phyloP scores from a whole-genome alignment of 2,329 filamentous ascomycete species.

The Penicillium sp. region DNA sequence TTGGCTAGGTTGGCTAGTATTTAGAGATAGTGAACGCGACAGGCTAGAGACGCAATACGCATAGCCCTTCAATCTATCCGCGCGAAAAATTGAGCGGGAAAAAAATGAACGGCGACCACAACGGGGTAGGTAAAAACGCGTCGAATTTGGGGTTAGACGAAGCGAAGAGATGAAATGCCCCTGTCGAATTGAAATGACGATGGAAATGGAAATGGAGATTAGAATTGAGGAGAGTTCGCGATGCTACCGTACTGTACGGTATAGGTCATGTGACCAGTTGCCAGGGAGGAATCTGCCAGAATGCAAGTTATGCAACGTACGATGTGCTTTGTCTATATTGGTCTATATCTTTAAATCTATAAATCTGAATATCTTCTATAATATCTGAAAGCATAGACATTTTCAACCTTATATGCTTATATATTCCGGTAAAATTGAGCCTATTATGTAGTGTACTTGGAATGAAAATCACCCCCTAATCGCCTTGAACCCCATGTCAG shows the following conservation, averaged over 20 bases:
- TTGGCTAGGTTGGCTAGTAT: background rate
- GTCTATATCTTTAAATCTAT: background rate
- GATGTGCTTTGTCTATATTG: background rate
- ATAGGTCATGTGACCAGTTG: slow-evolving; percentile 12
- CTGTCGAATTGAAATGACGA: slow-evolving; percentile 4
- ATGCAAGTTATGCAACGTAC: background rate
- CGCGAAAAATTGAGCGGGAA: slow-evolving; percentile 14
- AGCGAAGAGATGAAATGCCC: background rate
- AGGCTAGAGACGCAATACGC: slow-evolving; percentile 15
- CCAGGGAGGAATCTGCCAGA: slow-evolving; percentile 12
- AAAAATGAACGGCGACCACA: slow-evolving; percentile 10
- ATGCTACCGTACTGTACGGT: slow-evolving; percentile 7
- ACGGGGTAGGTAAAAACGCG: slow-evolving; percentile 12
- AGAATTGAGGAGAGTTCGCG: slow-evolving; percentile 2
- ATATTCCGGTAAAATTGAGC: background rate
- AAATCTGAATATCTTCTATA: background rate
- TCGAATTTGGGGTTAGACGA: background rate
- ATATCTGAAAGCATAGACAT: background rate
- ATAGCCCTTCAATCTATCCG: slow-evolving; percentile 23
- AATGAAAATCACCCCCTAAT: background rate
- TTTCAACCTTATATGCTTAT: background rate
- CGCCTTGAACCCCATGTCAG: slow-evolving; percentile 1
- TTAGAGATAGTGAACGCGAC: slow-evolving; percentile 7
- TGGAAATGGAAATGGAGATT: slow-evolving; percentile 6
- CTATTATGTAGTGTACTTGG: background rate